These are phyloP conservation scores for Helminthosporium solani DNA, from an alignment of 2,329 filamentous ascomycete genomes.

Conservation along the genomic window DNA sequence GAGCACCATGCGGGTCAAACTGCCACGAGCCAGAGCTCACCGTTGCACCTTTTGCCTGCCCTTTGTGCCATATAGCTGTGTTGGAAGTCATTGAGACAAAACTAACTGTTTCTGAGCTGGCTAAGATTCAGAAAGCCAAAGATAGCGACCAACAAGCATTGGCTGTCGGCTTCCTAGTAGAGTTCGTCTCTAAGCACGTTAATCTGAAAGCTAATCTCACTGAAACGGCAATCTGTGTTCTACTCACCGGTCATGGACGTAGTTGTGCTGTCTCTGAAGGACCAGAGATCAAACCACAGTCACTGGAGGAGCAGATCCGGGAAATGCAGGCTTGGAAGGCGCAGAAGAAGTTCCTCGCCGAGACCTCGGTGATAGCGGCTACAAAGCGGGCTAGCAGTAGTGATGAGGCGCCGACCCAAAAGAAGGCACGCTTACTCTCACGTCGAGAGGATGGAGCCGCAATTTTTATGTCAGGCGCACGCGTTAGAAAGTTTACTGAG, in stretches of 20 bases:
- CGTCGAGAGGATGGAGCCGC: neutral
- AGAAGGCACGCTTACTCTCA: neutral
- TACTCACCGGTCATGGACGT: conserved; percentile 2
- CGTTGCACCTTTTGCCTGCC: conserved; percentile 10
- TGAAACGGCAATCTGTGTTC: conserved; percentile 5
- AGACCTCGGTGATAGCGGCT: neutral
- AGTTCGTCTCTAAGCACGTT: conserved; percentile 3
- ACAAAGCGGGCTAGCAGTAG: neutral
- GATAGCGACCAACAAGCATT: neutral
- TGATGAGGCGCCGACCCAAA: neutral
- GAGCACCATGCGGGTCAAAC: conserved; percentile 12
- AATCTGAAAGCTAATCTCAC: conserved; percentile 6
- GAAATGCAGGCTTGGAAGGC: conserved; percentile 1
- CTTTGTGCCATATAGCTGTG: conserved; percentile 7
- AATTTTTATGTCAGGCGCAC: neutral
- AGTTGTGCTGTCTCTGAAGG: neutral
- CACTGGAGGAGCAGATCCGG: neutral
- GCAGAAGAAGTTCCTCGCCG: neutral
- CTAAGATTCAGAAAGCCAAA: neutral
- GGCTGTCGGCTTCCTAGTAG: conserved; percentile 1
- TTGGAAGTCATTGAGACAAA: conserved; percentile 4
- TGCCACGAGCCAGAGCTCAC: conserved; percentile 5
- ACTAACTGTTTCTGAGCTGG: neutral
- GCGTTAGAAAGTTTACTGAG: neutral
- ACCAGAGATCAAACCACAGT: neutral